Percentiles rank a stretch among this genome's conserved stretches.
Conservation (phyloP, 2,329 filamentous ascomycete species). For the Hypoxylon sp. region DNA sequence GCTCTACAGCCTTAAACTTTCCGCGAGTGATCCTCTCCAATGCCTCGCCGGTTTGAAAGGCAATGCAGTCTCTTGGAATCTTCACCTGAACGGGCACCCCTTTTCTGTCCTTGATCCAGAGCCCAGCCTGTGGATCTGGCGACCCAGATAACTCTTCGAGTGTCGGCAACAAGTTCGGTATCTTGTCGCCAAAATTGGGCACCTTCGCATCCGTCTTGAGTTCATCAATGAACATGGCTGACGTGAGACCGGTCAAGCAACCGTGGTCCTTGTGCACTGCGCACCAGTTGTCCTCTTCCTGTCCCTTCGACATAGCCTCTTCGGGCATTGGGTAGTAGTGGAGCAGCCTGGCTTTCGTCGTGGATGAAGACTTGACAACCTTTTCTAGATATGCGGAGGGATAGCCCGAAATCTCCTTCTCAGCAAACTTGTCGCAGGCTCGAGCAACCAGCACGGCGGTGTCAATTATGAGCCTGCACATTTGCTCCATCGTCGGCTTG, state of each 20-base stretch:
- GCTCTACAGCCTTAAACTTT: slow-evolving; percentile 91
- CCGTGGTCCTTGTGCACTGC: slow-evolving; percentile 90
- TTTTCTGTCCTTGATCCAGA: slow-evolving; percentile 92
- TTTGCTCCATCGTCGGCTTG: slow-evolving; percentile 72
- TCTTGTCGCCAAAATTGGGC: slow-evolving; percentile 47
- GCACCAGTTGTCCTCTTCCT: slow-evolving; percentile 88
- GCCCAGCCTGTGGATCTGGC: slow-evolving; percentile 83
- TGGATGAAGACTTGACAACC: slow-evolving; percentile 84
- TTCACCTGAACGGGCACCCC: slow-evolving; percentile 88
- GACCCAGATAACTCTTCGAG: slow-evolving; percentile 77
- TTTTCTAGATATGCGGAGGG: slow-evolving; percentile 81
- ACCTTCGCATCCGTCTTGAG: slow-evolving; percentile 48
- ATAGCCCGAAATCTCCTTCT: slow-evolving; percentile 80
- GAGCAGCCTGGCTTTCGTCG: slow-evolving; percentile 88
- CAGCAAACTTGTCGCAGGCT: slow-evolving; percentile 89
- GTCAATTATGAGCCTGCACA: slow-evolving; percentile 89
- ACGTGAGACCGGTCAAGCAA: slow-evolving; percentile 91
- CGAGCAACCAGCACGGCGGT: slow-evolving; percentile 86
- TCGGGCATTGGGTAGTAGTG: slow-evolving; percentile 84
- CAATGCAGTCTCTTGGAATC: slow-evolving; percentile 90
- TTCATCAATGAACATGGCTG: slow-evolving; percentile 96
- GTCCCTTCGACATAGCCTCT: slow-evolving; percentile 46
- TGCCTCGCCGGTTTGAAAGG: slow-evolving; percentile 95
- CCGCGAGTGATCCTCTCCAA: slow-evolving; percentile 91
- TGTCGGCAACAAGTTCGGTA: slow-evolving; percentile 52